Base-by-base conservation (phyloP, 176 grass and related monocot species). In the Phyllostachys edulis region DNA sequence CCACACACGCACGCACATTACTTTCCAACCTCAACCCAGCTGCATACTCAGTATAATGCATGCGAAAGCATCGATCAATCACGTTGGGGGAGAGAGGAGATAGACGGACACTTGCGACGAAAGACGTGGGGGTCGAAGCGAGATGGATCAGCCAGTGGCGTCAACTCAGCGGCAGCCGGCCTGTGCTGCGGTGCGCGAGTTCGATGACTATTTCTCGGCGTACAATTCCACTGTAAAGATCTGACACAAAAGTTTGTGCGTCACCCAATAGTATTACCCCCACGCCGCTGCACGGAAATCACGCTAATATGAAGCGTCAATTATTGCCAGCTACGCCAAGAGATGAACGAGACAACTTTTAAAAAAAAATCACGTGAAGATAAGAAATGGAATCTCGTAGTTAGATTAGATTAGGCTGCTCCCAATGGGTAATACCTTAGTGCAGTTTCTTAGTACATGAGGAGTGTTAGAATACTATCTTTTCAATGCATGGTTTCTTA, bases 181-280 rank as follows among this genome's bases (percentile, higher is more conserved):
- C 21, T 59, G 21, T 5, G 55, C 54, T 57, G 20, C 20, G 54
- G 7, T 3, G 54, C 21, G 55, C 9, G 21, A 4, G 55, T 23
- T 59, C 8, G 56, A 24, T 4, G 21, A 1, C 9, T 4, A 23
- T 23, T 23, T 59, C 20, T 59, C 21, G 56, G 3, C 21, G 56
- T 59, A 59, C 56, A 59, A 11, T 11, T 11, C 56, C 56, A 24
- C 56, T 59, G 21, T 11, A 0, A 59, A 11, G 9, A 59, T 11
- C 46, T 44, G 71, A 44, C 82, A 26, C 61, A 44, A 84, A 84
- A 67, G 72, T 23, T 47, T 67, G 61, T 41, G 32, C 7, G 71
- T 14, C n/a, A 16, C n/a, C 61, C 82, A 75, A 67, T 76, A 21
- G 16, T 63, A 6, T 55, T 5, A 16, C 29, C 57, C 57, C 56